Percentiles rank a stretch among this genome's conserved stretches.
Conservation (phyloP, 768 basidiomycete species). For the Kwoniella mangroviensis region DNA sequence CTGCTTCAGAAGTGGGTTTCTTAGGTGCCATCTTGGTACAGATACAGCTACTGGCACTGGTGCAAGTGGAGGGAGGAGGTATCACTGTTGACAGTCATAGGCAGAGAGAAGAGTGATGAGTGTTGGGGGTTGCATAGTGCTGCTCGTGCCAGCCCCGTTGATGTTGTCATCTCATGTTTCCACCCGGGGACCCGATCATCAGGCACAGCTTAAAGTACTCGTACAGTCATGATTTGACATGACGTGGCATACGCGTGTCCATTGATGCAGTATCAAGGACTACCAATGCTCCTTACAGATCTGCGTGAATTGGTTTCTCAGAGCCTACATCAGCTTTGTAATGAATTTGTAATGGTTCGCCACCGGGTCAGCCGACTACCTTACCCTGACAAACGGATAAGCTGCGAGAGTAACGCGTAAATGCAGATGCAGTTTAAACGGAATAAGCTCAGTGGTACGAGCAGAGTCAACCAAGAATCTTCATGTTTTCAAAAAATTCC, state of each 20-base stretch:
- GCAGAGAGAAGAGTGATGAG: neutral
- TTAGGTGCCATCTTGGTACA: constrained; percentile 20
- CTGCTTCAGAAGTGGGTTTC: constrained; percentile 5
- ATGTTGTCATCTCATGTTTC: constrained; percentile 2
- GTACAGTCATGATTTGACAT: too few species aligned
- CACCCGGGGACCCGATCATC: constrained; percentile 4
- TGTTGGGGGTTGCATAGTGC: neutral
- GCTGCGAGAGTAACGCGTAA: neutral
- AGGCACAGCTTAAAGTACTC: too few species aligned
- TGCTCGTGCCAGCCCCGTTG: neutral
- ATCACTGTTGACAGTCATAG: neutral
- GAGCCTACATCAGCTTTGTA: too few species aligned
- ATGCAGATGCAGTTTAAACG: neutral
- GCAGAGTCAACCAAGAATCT: neutral
- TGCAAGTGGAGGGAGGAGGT: neutral
- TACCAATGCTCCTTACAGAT: too few species aligned
- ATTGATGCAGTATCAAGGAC: too few species aligned
- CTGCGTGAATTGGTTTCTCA: too few species aligned
- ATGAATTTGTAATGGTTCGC: neutral
- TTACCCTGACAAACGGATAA: neutral
- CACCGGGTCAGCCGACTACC: constrained; percentile 11
- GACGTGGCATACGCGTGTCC: constrained; percentile 1
- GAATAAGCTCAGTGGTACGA: neutral
- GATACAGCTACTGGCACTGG: neutral
- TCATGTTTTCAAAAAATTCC: constrained; percentile 5